Conservation (phyloP, 352 stramenopile genomes). For the Aphanomyces astaci region DNA sequence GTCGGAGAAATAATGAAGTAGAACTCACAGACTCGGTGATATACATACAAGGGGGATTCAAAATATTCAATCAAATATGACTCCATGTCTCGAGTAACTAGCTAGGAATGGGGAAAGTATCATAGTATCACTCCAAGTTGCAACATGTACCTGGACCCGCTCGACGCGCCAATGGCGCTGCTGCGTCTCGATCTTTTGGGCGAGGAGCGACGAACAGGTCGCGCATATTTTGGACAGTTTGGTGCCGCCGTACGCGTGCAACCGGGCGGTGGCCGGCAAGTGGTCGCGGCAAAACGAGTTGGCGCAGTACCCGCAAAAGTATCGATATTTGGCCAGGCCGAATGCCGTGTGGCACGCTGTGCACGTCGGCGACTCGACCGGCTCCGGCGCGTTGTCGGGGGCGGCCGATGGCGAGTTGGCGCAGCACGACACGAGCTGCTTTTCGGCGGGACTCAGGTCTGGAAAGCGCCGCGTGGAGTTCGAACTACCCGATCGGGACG, state of each 20-base stretch:
- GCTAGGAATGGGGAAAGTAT: too few relatives aligned
- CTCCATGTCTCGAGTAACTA: too few relatives aligned
- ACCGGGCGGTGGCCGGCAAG: conserved; percentile 42
- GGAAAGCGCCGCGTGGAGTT: conserved; percentile 36
- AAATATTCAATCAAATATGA: too few relatives aligned
- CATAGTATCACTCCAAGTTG: too few relatives aligned
- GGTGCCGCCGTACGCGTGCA: conserved; percentile 62
- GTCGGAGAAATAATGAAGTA: too few relatives aligned
- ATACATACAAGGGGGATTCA: too few relatives aligned
- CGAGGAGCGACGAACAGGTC: conserved; percentile 62
- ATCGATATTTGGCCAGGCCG: conserved; percentile 75
- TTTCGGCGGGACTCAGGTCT: conserved; percentile 61
- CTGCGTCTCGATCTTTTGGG: conserved; percentile 69
- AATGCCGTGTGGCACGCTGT: conserved; percentile 65
- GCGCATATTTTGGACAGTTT: conserved; percentile 52
- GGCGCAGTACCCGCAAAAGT: conserved; percentile 74
- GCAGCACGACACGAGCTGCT: conserved; percentile 64
- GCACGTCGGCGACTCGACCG: conserved; percentile 50
- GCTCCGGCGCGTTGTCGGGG: conserved; percentile 53
- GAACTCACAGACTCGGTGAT: too few relatives aligned
- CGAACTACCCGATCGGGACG: neutral
- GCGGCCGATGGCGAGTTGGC: conserved; percentile 33
- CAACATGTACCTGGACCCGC: conserved; percentile 35
- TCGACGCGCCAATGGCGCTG: conserved; percentile 70
- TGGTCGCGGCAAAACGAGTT: conserved; percentile 74